Percentiles rank a stretch among this genome's conserved stretches.
phyloP scores from a whole-genome alignment of 2,329 filamentous ascomycete species.

The Fusarium vanettenii region DNA sequence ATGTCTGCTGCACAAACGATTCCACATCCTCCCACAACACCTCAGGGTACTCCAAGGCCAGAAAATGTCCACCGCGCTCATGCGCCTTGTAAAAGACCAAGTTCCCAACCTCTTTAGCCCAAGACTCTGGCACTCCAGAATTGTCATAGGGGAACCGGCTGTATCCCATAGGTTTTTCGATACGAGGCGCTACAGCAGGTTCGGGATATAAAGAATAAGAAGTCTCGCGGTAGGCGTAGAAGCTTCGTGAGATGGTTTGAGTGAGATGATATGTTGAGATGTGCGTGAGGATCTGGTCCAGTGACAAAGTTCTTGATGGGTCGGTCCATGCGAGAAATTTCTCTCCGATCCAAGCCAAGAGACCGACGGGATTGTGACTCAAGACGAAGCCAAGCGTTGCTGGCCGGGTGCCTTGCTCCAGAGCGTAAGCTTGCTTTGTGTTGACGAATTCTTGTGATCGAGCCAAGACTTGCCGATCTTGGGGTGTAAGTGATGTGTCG shows the following conservation, averaged over 20 bases:
- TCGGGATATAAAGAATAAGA: background rate
- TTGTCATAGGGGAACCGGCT: background rate
- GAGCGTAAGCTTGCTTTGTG: background rate
- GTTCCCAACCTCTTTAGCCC: background rate
- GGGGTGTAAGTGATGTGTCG: background rate
- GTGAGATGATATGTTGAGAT: background rate
- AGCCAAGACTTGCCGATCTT: background rate
- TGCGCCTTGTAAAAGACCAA: background rate
- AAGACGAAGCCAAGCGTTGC: background rate
- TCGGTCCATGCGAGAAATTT: background rate
- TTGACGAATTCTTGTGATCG: background rate
- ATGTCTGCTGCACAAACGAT: background rate
- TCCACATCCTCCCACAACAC: background rate
- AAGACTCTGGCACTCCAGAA: background rate
- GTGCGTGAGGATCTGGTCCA: background rate
- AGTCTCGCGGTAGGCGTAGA: background rate
- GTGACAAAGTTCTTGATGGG: background rate
- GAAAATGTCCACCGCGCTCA: background rate
- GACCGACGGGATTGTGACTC: background rate
- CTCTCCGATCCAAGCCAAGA: background rate
- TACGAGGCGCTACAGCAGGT: background rate
- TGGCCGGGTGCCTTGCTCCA: background rate
- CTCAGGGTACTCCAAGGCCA: background rate
- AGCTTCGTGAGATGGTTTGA: background rate
- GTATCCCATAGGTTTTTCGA: background rate